Percentiles rank a stretch among this genome's conserved stretches.
Conservation (phyloP, 352 stramenopile species). For the Globisporangium ultimum region DNA sequence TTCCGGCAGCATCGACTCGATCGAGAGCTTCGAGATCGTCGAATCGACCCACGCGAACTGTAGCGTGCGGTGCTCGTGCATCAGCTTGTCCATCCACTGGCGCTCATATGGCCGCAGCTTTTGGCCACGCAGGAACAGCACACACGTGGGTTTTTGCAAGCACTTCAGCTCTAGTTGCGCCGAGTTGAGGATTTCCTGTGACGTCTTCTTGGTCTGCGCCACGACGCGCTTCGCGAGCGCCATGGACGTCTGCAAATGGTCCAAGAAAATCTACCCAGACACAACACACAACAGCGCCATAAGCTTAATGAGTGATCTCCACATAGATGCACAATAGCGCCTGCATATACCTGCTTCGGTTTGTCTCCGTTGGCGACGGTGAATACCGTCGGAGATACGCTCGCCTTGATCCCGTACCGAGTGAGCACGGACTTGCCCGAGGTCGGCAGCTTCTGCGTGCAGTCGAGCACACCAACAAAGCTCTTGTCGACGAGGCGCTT, state of each 20-base stretch:
- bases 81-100: conserved; percentile 65
- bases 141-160: conserved; percentile 54
- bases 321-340: too few species aligned
- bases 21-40: conserved; percentile 57
- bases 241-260: conserved; percentile 55
- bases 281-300: not conserved
- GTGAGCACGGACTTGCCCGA: conserved; percentile 57
- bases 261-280: conserved; percentile 44
- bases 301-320: too few species aligned
- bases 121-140: conserved; percentile 60
- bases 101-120: conserved; percentile 62
- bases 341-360: conserved; percentile 48
- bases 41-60: conserved; percentile 74
- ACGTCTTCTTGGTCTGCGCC: conserved; percentile 46
- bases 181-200: conserved; percentile 61
- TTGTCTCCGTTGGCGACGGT: conserved; percentile 75
- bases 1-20: conserved; percentile 57
- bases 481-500: conserved; percentile 50
- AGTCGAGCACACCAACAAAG: conserved; percentile 74
- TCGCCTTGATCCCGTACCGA: conserved; percentile 57
- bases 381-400: conserved; percentile 71
- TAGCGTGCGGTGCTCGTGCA: conserved; percentile 51
- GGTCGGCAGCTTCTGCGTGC: conserved; percentile 43
- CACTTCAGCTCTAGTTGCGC: conserved; percentile 65
- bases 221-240: conserved; percentile 60